These are phyloP conservation scores for Ambrosiella beaveri DNA, from an alignment of 2,329 filamentous ascomycete genomes.

Conservation along the genomic window DNA sequence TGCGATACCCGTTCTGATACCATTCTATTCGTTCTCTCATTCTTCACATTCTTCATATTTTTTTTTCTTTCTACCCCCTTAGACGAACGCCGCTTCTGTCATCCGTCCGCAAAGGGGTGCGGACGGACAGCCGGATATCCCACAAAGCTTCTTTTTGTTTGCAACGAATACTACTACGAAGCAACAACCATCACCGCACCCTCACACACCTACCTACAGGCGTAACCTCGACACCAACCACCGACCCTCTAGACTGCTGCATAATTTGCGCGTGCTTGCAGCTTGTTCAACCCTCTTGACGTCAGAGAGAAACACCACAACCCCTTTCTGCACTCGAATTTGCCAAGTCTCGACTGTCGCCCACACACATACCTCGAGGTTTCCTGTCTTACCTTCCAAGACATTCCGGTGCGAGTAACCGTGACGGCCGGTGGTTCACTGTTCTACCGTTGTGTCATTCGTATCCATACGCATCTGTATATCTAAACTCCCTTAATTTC, in stretches of 20 bases:
- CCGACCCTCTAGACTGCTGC: not conserved
- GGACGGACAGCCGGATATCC: not conserved
- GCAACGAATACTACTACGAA: no score
- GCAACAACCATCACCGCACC: no score
- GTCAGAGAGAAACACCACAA: not conserved
- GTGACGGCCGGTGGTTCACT: not conserved
- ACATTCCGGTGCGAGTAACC: not conserved
- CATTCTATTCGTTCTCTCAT: not conserved
- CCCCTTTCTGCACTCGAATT: not conserved
- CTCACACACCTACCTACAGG: not conserved
- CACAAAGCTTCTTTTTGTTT: not conserved
- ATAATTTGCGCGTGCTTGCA: not conserved
- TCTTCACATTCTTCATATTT: not conserved
- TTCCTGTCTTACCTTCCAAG: not conserved
- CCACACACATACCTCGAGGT: not conserved
- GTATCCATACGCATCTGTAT: not conserved
- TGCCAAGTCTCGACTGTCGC: not conserved
- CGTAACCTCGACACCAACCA: not conserved
- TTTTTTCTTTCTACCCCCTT: not conserved
- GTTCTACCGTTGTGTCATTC: not conserved
- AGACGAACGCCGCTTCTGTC: not conserved
- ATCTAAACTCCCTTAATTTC: not conserved
- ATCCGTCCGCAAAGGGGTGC: not conserved
- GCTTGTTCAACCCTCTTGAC: not conserved
- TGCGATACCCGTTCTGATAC: not conserved